These are phyloP conservation scores for Liquidambar formosana DNA, from an alignment of 164 flowering plant species.

Conservation along the genomic window DNA sequence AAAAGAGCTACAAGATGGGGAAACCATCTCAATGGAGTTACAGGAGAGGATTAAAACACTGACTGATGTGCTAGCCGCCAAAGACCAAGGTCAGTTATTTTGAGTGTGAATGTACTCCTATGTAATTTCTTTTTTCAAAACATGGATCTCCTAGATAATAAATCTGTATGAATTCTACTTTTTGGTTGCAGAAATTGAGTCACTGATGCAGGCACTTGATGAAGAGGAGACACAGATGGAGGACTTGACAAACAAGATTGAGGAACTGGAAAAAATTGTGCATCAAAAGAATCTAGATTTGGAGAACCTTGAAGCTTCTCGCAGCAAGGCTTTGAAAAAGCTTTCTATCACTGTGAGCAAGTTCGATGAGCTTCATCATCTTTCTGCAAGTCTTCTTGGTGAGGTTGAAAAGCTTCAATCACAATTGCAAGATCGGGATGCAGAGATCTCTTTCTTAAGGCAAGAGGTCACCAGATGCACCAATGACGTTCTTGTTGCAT, in stretches of 20 bases:
- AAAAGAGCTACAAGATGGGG: conserved; percentile 48
- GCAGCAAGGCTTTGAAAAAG: conserved; percentile 72
- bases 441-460: conserved; percentile 89
- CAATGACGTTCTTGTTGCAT: conserved; percentile 71
- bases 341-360: conserved; percentile 80
- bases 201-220: conserved; percentile 94
- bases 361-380: conserved; percentile 90
- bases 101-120: background rate
- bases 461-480: conserved; percentile 95
- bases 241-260: conserved; percentile 47
- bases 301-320: conserved; percentile 78
- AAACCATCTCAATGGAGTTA: conserved; percentile 40
- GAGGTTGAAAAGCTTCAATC: conserved; percentile 92
- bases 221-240: conserved; percentile 95
- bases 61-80: conserved; percentile 53
- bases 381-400: conserved; percentile 74
- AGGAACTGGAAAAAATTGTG: conserved; percentile 56
- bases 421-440: conserved; percentile 79
- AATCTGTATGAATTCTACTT: background rate
- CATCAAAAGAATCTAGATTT: conserved; percentile 62
- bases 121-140: background rate
- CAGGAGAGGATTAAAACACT: conserved; percentile 57
- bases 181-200: conserved; percentile 68
- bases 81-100: conserved; percentile 77
- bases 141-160: background rate